Evolutionary conservation across 108 stramenopile species (phyloP).

Genomic region (Pseudonitzschia delicatissima): DNA sequence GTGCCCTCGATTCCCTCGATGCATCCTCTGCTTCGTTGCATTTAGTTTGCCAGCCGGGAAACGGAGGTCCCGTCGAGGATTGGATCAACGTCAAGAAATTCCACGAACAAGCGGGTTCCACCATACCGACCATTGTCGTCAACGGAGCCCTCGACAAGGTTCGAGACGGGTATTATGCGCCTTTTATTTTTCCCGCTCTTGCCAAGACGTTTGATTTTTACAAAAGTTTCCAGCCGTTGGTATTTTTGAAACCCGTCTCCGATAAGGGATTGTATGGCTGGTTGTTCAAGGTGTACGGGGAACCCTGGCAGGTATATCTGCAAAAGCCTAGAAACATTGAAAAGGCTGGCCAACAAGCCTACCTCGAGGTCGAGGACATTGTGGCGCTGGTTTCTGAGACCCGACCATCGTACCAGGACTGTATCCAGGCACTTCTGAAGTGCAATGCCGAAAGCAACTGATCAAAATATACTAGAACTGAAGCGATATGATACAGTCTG

Average conservation of each 20-base stretch:
- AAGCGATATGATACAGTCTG: too few species aligned
- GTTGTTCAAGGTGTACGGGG: slow-evolving; percentile 71
- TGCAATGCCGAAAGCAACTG: not conserved
- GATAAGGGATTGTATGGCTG: slow-evolving; percentile 78
- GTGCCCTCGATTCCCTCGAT: slow-evolving; percentile 50
- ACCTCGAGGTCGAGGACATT: slow-evolving; percentile 24
- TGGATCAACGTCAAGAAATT: slow-evolving; percentile 84
- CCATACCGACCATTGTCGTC: slow-evolving; percentile 48
- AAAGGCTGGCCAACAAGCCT: not conserved
- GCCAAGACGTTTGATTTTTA: slow-evolving; percentile 76
- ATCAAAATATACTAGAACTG: not conserved
- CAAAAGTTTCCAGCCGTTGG: slow-evolving; percentile 55
- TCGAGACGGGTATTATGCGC: slow-evolving; percentile 76
- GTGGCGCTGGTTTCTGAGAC: slow-evolving; percentile 29
- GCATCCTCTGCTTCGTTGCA: slow-evolving; percentile 31
- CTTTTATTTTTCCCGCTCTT: slow-evolving; percentile 76
- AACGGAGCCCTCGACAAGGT: slow-evolving; percentile 91
- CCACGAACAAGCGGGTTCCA: slow-evolving; percentile 14
- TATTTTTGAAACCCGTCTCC: slow-evolving; percentile 67
- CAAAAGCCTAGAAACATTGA: slow-evolving; percentile 33
- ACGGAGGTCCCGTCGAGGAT: slow-evolving; percentile 89
- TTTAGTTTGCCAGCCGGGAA: slow-evolving; percentile 80
- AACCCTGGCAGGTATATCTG: slow-evolving; percentile 77
- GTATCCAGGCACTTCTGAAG: slow-evolving; percentile 31
- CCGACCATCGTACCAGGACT: slow-evolving; percentile 35